Base-by-base conservation (phyloP, 2,329 filamentous ascomycete species). In the Aspergillus nomiae region DNA sequence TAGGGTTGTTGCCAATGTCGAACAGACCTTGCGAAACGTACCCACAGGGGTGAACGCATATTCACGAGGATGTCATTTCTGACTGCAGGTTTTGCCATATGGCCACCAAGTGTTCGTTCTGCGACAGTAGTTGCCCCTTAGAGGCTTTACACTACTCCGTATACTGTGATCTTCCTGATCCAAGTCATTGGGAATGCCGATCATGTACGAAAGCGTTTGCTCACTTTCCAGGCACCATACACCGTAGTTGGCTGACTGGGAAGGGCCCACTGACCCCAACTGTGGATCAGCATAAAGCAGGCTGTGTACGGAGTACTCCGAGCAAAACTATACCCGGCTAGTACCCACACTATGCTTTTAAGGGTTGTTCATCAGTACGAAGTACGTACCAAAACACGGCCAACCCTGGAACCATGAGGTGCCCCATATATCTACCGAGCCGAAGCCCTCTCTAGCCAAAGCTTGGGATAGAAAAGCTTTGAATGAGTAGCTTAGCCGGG, bases 361-460 rank as follows among this genome's bases (percentile, higher is more conserved):
- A 16, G 28, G 30, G 51, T 34, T 24, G 11, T 21, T 54, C 12
- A 16, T 34, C 11, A 24, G 30, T 36, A 16, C 19, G 51, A 4
- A 24, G 30, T 36, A 16, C 19, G 51, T 36, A 54, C 30, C 51
- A 50, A 19, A 30, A 14, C 24, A 53, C 30, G 32, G 34, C 26
- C 24, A 30, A 28, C 28, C 16, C 16, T 41, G 34, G 26, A 53
- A 53, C 57, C 36, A 9, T 32, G 57, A 50, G 38, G 38, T 30
- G 57, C 57, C 46, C 57, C 57, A 59, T 59, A 53, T 50, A 59
- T 59, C 46, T 51, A 59, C 21, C 34, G 26, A 59, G 26, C n/a
- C 26, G 46, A 21, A 36, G 16, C 57, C 46, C 32, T 28, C 36
- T 51, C 32, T 24, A 11, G 28, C 46, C 14, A 28, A 38, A 50